phyloP scores from a whole-genome alignment of 148 eudicot species.

The Arbutus unedo region DNA sequence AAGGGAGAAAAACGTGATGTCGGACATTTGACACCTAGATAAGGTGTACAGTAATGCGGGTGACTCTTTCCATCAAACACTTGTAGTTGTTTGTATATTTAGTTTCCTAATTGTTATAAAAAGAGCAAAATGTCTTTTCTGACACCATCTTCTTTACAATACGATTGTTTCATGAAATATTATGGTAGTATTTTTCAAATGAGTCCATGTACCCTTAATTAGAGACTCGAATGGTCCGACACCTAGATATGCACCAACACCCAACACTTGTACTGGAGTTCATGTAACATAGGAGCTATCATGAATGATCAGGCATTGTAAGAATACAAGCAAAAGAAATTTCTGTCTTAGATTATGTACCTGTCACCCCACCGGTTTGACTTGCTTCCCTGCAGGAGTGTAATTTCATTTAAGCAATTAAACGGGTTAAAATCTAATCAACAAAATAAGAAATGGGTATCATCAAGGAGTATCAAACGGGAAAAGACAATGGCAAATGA shows the following conservation, averaged over 20 bases:
- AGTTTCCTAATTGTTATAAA: no score
- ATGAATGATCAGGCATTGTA: not conserved
- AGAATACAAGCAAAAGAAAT: not conserved
- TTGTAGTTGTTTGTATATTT: no score
- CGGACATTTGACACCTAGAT: no score
- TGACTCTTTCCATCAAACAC: no score
- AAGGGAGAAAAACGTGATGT: no score
- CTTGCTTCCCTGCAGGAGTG: slow-evolving; percentile 31
- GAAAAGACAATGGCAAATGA: not conserved
- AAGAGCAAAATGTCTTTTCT: no score
- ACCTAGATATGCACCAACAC: not conserved
- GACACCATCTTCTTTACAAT: no score
- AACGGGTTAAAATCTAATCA: not conserved
- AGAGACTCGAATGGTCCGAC: no score
- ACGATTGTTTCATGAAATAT: no score
- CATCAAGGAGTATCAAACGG: not conserved
- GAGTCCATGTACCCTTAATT: no score
- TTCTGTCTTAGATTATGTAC: slow-evolving; percentile 14
- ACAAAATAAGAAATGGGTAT: not conserved
- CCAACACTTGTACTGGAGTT: not conserved
- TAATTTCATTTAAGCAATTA: not conserved
- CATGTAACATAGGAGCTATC: not conserved
- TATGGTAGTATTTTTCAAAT: no score
- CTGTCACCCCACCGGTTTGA: slow-evolving; percentile 33
- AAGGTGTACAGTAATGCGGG: no score